A percentile compares a stretch with the other conserved stretches of the same genome.
Evolutionary conservation across 2,329 filamentous ascomycete species (phyloP).

Genomic region (Fusarium oxysporum): DNA sequence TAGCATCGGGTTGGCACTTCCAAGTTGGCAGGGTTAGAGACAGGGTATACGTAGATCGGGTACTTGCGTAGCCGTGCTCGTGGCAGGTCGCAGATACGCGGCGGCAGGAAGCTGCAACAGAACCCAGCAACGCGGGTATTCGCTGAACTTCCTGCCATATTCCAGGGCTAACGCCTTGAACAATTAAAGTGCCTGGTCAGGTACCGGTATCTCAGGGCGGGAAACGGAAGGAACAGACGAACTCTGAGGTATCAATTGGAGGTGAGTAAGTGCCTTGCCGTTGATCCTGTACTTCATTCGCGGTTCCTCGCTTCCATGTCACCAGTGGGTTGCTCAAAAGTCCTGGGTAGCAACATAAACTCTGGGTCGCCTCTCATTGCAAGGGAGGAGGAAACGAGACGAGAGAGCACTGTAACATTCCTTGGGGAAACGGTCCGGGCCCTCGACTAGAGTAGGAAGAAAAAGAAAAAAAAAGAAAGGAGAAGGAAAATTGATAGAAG

Average conservation of each 20-base stretch:
- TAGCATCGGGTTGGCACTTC: slow-evolving; percentile 1
- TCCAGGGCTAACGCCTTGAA: background rate
- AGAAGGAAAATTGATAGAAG: background rate
- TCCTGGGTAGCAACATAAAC: slow-evolving; percentile 21
- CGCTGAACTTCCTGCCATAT: background rate
- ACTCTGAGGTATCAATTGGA: slow-evolving; percentile 4
- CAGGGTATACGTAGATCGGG: slow-evolving; percentile 17
- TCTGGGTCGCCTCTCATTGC: slow-evolving; percentile 1
- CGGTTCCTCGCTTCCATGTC: slow-evolving; percentile 5
- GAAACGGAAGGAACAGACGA: slow-evolving; percentile 10
- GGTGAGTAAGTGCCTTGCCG: slow-evolving; percentile 5
- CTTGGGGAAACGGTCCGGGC: slow-evolving; percentile 9
- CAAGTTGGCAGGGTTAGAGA: background rate
- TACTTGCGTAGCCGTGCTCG: slow-evolving; percentile 19
- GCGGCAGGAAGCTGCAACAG: slow-evolving; percentile 1
- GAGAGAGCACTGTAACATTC: slow-evolving; percentile 18
- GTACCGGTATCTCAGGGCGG: background rate
- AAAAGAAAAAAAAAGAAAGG: slow-evolving; percentile 3
- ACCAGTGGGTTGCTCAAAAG: slow-evolving; percentile 19
- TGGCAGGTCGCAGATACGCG: slow-evolving; percentile 29
- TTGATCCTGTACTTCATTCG: slow-evolving; percentile 5
- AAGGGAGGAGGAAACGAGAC: slow-evolving; percentile 11
- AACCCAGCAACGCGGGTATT: slow-evolving; percentile 21
- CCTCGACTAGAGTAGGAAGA: background rate
- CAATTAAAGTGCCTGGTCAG: background rate